Base-by-base conservation (phyloP, 305 asterid species). In the Fraxinus xanthoxyloides region DNA sequence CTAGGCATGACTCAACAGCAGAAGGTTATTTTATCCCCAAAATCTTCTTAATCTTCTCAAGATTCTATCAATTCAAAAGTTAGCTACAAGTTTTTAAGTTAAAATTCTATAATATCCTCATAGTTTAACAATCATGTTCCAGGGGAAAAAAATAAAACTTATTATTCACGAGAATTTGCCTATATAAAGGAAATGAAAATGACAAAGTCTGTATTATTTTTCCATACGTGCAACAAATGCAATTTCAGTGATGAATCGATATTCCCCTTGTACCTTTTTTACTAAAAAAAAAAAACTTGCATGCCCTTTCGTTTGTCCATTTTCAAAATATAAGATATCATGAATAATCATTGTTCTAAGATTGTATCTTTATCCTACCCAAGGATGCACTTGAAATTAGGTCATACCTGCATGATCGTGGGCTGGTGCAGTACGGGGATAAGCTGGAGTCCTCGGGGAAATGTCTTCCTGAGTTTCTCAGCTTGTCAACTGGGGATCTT, bases 381-480 rank as follows among this genome's bases (percentile, higher is more conserved):
- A 82, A 93, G 98, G 95, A 90, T 86, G 93, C 97, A 46, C 84
- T 91, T 67, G 95, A 93, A 82, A 92, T 93, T 48, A 90, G 97
- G 84, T 84, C 98, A 46, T 93, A 93, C 91, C 94, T 94, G 82
- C 98, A 94, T 82, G 96, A 89, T 85, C 92, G 91, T 5, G 86
- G 89, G 4, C 88, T 91, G 86, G 89, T 92, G 94, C 89, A 86
- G 80, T 92, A 94, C 7, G 91, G 90, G 1, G 93, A 94, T 84
- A 86, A 80, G 82, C 84, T 94, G 31, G 94, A 95, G 85, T 89
- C 84, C 35, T 82, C 93, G 0, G 86, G 90, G 51, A 93, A 90
- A 83, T 86, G 92, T 65, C 86, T 93, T 77, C 82, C 91, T 0
- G 90, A 92, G 89, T 90, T 95, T 89, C 94, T 90, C 3, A 83